A percentile compares a stretch with the other conserved stretches of the same genome.
Conservation (phyloP, 352 stramenopile species). For the Plasmopara muralis region DNA sequence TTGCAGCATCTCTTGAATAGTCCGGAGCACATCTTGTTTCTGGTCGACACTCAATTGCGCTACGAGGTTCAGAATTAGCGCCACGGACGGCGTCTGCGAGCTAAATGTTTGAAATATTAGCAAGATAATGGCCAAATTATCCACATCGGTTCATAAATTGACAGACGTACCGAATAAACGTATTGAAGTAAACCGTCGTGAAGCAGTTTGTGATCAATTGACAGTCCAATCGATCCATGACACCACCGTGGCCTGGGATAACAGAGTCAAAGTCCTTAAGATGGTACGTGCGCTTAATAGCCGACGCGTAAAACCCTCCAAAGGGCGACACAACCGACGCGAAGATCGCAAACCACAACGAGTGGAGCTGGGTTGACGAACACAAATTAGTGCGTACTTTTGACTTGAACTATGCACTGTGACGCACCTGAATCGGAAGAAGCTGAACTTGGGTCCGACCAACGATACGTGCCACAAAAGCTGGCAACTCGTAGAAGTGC, state of each 20-base stretch:
- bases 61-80: constrained; percentile 72
- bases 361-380: constrained; percentile 77
- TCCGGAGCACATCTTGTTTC: constrained; percentile 60
- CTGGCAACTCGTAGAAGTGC: constrained; percentile 58
- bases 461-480: constrained; percentile 75
- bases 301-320: constrained; percentile 97
- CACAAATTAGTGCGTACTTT: neutral
- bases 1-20: constrained; percentile 58
- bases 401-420: neutral
- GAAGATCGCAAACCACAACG: constrained; percentile 94
- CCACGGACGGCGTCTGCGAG: constrained; percentile 52
- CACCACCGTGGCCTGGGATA: constrained; percentile 96
- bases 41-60: constrained; percentile 53
- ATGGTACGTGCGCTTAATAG: constrained; percentile 98
- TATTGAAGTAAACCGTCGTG: constrained; percentile 97
- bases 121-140: too few relatives aligned
- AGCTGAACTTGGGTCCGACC: constrained; percentile 71
- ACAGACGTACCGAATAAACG: constrained; percentile 86
- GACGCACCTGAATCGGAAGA: constrained; percentile 67
- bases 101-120: constrained; percentile 13
- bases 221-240: constrained; percentile 98
- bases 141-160: neutral
- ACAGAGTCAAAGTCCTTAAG: constrained; percentile 99
- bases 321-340: constrained; percentile 98
- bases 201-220: constrained; percentile 94